Conservation (phyloP, 805 yeast genomes). For the Cyberlindnera misumaiensis region DNA sequence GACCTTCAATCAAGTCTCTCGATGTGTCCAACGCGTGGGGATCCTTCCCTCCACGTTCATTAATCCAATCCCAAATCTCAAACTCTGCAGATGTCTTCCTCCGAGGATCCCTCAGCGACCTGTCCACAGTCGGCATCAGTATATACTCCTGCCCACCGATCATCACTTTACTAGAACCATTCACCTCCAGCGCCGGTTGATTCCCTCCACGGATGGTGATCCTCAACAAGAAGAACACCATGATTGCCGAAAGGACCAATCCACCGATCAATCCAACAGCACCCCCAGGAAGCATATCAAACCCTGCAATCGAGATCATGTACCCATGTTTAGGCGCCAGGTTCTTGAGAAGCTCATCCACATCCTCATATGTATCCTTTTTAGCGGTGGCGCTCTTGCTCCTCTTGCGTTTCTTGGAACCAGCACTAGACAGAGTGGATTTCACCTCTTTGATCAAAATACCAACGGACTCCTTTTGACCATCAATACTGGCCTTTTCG, state of each 20-base stretch:
- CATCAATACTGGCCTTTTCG: constrained; percentile 70
- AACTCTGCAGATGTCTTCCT: constrained; percentile 11
- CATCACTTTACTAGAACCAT: constrained; percentile 10
- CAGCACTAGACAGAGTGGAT: constrained; percentile 20
- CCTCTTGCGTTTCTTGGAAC: constrained; percentile 12
- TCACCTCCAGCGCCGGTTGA: constrained; percentile 1
- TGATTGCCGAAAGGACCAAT: not conserved
- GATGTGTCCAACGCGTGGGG: no score
- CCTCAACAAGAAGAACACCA: not conserved
- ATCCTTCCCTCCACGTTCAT: constrained; percentile 3
- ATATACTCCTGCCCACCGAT: constrained; percentile 19
- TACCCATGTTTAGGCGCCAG: constrained; percentile 1
- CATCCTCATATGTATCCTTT: constrained; percentile 1
- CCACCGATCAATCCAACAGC: not conserved
- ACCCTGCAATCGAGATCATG: constrained; percentile 2
- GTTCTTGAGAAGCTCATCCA: not conserved
- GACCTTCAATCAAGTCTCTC: not conserved
- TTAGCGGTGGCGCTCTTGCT: constrained; percentile 2
- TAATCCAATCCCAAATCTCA: constrained; percentile 26
- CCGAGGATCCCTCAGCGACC: constrained; percentile 2
- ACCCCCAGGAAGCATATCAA: not conserved
- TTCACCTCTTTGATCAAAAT: constrained; percentile 38
- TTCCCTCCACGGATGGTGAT: not conserved
- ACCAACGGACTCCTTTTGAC: constrained; percentile 55
- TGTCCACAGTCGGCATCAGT: constrained; percentile 16